Evolutionary conservation across 2,329 filamentous ascomycete species (phyloP).

Genomic region (Talaromyces islandicus): DNA sequence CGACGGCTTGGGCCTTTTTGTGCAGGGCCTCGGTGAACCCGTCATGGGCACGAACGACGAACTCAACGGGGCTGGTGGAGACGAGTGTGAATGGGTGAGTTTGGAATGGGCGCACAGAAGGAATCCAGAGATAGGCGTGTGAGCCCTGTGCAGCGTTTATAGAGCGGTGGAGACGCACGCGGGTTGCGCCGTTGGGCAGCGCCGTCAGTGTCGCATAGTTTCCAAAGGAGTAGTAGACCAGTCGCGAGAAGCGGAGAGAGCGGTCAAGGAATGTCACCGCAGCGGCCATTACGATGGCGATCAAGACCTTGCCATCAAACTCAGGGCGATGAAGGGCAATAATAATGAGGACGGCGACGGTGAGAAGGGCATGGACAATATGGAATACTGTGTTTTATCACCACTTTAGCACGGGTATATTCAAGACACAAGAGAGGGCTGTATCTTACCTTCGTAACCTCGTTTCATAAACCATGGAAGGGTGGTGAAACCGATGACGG

Average conservation of each 20-base stretch:
- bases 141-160: conserved; percentile 47
- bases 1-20: conserved; percentile 8
- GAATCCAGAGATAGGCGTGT: conserved; percentile 62
- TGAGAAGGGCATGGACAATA: not conserved
- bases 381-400: not conserved
- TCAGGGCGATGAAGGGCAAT: conserved; percentile 43
- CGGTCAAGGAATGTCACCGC: conserved; percentile 50
- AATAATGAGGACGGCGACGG: not conserved
- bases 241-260: conserved; percentile 40
- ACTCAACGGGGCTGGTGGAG: conserved; percentile 11
- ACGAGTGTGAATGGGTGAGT: conserved; percentile 41
- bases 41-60: conserved; percentile 13
- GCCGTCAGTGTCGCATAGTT: conserved; percentile 40
- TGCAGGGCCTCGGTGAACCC: conserved; percentile 14
- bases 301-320: conserved; percentile 33
- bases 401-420: not conserved
- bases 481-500: conserved; percentile 34
- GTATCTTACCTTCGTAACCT: conserved; percentile 21
- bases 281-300: conserved; percentile 39
- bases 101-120: conserved; percentile 50
- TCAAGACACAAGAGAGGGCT: not conserved
- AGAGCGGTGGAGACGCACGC: conserved; percentile 50
- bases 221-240: conserved; percentile 48
- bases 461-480: conserved; percentile 7
- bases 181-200: conserved; percentile 50